Conservation (phyloP, 2,329 filamentous ascomycete species). For the Tolypocladium tundrense region DNA sequence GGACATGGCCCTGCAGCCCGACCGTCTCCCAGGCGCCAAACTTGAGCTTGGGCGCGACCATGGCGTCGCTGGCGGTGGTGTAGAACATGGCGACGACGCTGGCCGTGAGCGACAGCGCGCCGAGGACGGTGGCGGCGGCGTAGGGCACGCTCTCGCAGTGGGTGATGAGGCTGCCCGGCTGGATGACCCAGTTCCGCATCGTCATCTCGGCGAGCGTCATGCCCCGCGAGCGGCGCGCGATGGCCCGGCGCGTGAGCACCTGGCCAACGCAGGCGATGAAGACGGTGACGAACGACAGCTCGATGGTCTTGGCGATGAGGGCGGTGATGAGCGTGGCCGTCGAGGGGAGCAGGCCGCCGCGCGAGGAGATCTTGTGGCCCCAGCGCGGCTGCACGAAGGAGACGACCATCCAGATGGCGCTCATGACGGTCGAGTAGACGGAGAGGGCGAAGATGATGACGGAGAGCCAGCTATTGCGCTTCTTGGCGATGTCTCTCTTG, state of each 20-base stretch:
- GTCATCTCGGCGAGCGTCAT: conserved; percentile 67
- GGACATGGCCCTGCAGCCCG: conserved; percentile 45
- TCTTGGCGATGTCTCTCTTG: conserved; percentile 18
- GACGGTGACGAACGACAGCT: conserved; percentile 67
- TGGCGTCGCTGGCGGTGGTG: conserved; percentile 63
- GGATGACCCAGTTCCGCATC: conserved; percentile 66
- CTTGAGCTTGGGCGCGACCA: conserved; percentile 64
- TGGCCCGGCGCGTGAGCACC: conserved; percentile 58
- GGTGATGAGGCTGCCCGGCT: conserved; percentile 62
- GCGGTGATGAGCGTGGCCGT: conserved; percentile 60
- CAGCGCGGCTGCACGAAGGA: conserved; percentile 54
- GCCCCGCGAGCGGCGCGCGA: conserved; percentile 48
- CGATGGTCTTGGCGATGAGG: conserved; percentile 64
- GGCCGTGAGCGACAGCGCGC: conserved; percentile 51
- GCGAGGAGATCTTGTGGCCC: conserved; percentile 43
- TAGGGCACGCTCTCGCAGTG: conserved; percentile 56
- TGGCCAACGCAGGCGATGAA: conserved; percentile 69
- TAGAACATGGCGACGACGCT: conserved; percentile 61
- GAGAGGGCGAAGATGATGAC: conserved; percentile 37
- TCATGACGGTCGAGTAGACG: conserved; percentile 53
- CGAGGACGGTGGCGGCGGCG: conserved; percentile 53
- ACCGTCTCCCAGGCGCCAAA: conserved; percentile 40
- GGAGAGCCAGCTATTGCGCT: conserved; percentile 36
- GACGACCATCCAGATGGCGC: conserved; percentile 55
- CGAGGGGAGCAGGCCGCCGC: conserved; percentile 44